Base-by-base conservation (phyloP, 352 stramenopile species). In the Globisporangium ultimum region DNA sequence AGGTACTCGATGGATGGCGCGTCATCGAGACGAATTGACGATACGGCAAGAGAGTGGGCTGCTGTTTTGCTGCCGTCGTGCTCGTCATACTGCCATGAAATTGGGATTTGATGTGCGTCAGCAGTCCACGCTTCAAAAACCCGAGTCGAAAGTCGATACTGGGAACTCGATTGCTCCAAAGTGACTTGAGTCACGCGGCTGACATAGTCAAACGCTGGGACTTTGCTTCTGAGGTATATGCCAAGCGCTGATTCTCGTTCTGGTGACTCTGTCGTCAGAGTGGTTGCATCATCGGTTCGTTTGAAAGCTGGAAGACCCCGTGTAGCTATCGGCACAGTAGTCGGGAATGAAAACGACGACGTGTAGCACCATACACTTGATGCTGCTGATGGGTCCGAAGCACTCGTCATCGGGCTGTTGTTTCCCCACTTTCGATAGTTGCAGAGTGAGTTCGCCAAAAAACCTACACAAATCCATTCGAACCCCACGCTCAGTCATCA, bases 361-460 rank as follows among this genome's bases (percentile, higher is more conserved):
- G 70, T 69, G 38, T 67, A 78, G 56, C 71, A 84, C 6, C 74
- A 45, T 18, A 24, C 28, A 10, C 28, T 36, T 36, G 28, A 50
- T 13, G 50, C n/a, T 7, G 47, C 9, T 4, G 42, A 22, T 12
- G 56, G 54, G 11, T 49, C 47, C 6, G 42, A n/a, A 14, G 52
- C 38, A 18, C 61, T 36, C 1, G 10, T 45, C 32, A 61, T 17
- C 7, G 67, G 55, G 14, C 28, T 55, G 1, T 46, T 62, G 14
- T 54, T 52, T 2, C 41, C 61, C 75, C 75, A 85, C 0, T 52
- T 32, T 8, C 24, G 42, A 36, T 62, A 71, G 41, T 64, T 36
- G 28, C 75, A 85, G 17, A 80, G 42, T n/a, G 71, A 76, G 41
- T 65, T 72, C 41, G 71, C 64, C 60, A 85, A 55, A 32, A 76